phyloP scores from a whole-genome alignment of 106 monocot species.

The Dendrobium officinale region DNA sequence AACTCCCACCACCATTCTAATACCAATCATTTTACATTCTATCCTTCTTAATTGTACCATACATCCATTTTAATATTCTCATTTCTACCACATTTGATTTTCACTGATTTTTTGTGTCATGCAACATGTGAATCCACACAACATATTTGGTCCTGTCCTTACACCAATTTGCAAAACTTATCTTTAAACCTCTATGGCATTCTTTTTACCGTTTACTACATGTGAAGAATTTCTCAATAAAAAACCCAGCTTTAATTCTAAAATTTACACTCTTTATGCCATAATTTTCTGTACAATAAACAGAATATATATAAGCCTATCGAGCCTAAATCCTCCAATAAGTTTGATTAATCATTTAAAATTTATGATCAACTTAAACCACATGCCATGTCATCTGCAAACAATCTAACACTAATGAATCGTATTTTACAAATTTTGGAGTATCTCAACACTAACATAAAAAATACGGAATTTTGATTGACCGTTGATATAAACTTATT shows the following conservation, averaged over 20 bases:
- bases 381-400: background rate
- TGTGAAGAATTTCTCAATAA: background rate
- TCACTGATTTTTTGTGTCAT: background rate
- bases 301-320: no score
- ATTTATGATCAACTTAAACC: background rate
- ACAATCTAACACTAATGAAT: background rate
- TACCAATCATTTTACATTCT: background rate
- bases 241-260: background rate
- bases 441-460: background rate
- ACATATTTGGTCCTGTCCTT: background rate
- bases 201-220: background rate
- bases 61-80: background rate
- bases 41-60: background rate
- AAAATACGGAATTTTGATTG: background rate
- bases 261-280: background rate
- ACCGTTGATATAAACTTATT: background rate
- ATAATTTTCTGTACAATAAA: no score
- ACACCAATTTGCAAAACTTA: background rate
- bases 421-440: background rate
- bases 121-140: background rate
- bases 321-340: no score
- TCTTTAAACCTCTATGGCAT: background rate
- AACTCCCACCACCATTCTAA: background rate
- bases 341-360: background rate
- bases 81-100: background rate